Base-by-base conservation (phyloP, 108 stramenopile genomes). In the Cyclotella kingstonii region DNA sequence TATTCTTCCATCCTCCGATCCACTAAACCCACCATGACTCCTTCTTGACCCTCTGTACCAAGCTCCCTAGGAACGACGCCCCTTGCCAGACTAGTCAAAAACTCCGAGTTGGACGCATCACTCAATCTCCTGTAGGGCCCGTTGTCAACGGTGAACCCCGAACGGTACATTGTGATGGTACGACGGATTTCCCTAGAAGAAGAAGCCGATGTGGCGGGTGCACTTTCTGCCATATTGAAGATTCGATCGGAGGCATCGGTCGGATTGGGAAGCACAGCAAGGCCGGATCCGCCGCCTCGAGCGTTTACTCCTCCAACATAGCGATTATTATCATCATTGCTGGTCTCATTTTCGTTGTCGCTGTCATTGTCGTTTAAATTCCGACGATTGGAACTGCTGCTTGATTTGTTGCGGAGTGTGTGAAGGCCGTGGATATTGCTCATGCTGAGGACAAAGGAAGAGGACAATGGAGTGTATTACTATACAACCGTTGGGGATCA, bases 71-170 rank as follows among this genome's bases (percentile, higher is more conserved):
- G 95, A 7, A 86, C 82, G 48, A 64, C 57, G 42, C 97, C 97
- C 7, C 48, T 51, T 10, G 90, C 91, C 49, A 98, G 63, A n/a
- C 77, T 65, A 4, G 80, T 76, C 48, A 98, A 53, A 73, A 98
- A 98, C 18, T 85, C 82, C 15, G 82, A 67, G 81, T 96, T 98
- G 54, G 60, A 68, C 0, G 93, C 91, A 80, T 95, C 94, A 43
- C 93, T 87, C 36, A 95, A 59, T 19, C 85, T 73, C 28, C 97
- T 83, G 57, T 94, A 94, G 8, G 92, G 93, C 1, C 97, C 97
- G 34, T 95, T 84, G 68, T 98, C 91, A 0, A 98, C 95, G 0
- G 90, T 85, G 62, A 98, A 98, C 15, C 97, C 97, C 42, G 90
- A 83, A 17, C 87, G 87, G 54, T 96, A 98, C 94, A 98, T 92